Percentiles rank a stretch among this genome's conserved stretches.
These are phyloP conservation scores for Globisporangium lucens DNA, from an alignment of 352 stramenopile species.

Conservation along the genomic window DNA sequence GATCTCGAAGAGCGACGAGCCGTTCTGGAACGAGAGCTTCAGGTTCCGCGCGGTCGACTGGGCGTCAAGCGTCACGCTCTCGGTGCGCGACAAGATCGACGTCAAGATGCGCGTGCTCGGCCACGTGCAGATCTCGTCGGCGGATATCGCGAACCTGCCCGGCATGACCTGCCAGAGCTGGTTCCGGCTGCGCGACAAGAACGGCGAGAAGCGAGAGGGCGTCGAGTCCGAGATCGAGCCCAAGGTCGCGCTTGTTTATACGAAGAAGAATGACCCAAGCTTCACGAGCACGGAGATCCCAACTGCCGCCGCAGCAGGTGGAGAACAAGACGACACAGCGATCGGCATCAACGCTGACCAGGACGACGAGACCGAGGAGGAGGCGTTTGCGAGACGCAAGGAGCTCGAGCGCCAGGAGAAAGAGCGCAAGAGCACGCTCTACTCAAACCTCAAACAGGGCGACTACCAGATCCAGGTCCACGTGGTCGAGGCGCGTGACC, in stretches of 20 bases:
- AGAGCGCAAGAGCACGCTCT: conserved; percentile 44
- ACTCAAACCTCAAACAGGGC: conserved; percentile 55
- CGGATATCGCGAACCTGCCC: conserved; percentile 46
- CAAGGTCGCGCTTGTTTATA: conserved; percentile 69
- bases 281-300: conserved; percentile 20
- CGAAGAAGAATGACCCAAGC: conserved; percentile 49
- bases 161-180: conserved; percentile 61
- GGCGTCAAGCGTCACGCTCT: conserved; percentile 58
- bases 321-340: conserved; percentile 20
- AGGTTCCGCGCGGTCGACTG: conserved; percentile 68
- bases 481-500: conserved; percentile 82
- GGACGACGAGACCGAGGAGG: conserved; percentile 77
- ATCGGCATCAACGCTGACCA: conserved; percentile 50
- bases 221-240: conserved; percentile 47
- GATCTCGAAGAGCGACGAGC: conserved; percentile 58
- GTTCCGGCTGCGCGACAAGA: conserved; percentile 54
- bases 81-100: conserved; percentile 66
- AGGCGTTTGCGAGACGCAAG: conserved; percentile 30
- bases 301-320: background rate
- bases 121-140: conserved; percentile 53
- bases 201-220: conserved; percentile 33
- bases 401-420: conserved; percentile 52
- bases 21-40: conserved; percentile 76
- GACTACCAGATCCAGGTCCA: conserved; percentile 87
- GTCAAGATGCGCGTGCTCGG: conserved; percentile 73